Evolutionary conservation across 2,329 filamentous ascomycete genomes (phyloP), one percentile per base, ranked within the genome.

Genomic region (Thielaviopsis euricoi): DNA sequence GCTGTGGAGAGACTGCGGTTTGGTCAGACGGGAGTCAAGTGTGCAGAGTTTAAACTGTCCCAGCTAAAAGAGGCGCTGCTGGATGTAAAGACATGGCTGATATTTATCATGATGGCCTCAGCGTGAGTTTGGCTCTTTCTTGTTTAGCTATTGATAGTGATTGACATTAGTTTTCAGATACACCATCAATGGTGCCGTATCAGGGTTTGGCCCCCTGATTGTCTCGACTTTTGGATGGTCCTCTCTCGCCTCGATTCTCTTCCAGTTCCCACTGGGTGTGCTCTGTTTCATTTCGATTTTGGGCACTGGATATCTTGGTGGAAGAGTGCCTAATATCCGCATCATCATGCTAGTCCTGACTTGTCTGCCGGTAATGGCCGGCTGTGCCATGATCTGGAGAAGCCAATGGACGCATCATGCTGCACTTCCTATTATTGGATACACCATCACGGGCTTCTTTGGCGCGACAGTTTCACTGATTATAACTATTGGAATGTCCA

Each of bases 381-480:
- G 86, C 1, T 89, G 82, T 65, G 79, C 76, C 3, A 79, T 88
- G 67, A 87, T 90, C 64, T 89, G 86, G 86, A 85, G 81, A 66
- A 79, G 71, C 57, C 66, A 69, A 15, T 82, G 86, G 86, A 74
- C 73, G 6, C 75, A 82, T 62, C 83, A 78, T 48, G 81, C 85
- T 0, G 78, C 78, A 0, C 77, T 80, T 0, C 85, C 85, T 0
- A 81, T 89, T 0, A 76, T 80, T 0, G 86, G 85, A 0, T 89
- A 88, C 66, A 80, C 81, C 0, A 76, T 89, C 40, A 85, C 83
- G 1, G 85, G 85, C 0, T 86, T 83, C 62, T 89, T 88, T 62
- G 85, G 84, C 0, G 81, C 79, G 0, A 83, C 86, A 0, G 85
- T 86, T 0, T 83, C 79, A 50, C 71, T 79, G 49, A 71, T 73